Evolutionary conservation across 148 eudicot species (phyloP), one percentile per base, ranked within the genome.

Genomic region (Cornus kousa): DNA sequence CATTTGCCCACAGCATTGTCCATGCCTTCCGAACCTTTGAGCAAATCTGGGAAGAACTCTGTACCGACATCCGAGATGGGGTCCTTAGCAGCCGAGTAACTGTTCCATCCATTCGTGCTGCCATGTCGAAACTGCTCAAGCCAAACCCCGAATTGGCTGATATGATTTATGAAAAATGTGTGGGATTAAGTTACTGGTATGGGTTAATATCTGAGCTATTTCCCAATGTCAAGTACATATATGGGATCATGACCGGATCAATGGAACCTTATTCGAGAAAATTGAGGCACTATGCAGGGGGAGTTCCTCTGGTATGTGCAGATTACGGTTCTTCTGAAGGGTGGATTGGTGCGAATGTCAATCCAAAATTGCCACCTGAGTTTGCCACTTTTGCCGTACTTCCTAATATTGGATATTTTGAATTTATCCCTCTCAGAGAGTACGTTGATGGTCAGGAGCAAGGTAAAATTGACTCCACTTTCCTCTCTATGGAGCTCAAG

Each of bases 271-370:
- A 97, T 67, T 72, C 90, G 86, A 91, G 85, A 53, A 95, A 94
- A 66, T 70, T 97, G 74, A 92, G 97, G 87, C 90, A 89, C 48
- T 97, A 87, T 85, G 93, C 98, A 4, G 98, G 97, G 20, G 81
- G 83, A 69, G 50, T 97, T 20, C 95, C 99, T 9, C 79, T 94
- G 73, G 78, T 94, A 2, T 91, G 98, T 79, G 94, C 89, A 8
- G 98, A 97, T 81, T 97, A 97, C 70, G 99, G 99, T 43, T 74
- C 98, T 33, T 94, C 98, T 0, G 99, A 97, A 69, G 99, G 99
- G 12, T 94, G 98, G 99, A 81, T 97, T 32, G 99, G 93, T 5
- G 99, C 90, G 24, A 94, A 94, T 89, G 93, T 97, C 2, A 89
- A 92, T 75, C 99, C 99, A 0, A 88, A 80, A 40, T 77, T 84